Base-by-base conservation (phyloP, 257 asterid genomes). In the Osmanthus fragrans region DNA sequence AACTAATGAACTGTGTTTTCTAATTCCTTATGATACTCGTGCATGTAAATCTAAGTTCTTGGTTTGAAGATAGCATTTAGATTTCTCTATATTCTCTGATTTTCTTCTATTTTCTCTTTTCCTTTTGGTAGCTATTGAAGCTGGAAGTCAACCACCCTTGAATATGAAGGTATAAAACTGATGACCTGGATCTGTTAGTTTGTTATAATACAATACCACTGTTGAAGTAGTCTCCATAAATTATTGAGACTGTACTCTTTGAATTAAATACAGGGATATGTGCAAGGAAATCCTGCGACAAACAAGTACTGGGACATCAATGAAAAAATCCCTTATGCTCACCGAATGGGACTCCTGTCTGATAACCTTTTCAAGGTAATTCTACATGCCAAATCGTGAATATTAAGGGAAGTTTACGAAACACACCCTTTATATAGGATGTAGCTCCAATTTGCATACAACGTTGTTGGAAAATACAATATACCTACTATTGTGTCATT, bases 311-410 rank as follows among this genome's bases (percentile, higher is more conserved):
- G 1, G 2, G 80, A 72, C 4, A 0, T 0, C 25, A 85, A 85
- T 64, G 83, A 63, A 78, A 70, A 40, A 78, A 23, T 80, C 18
- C 42, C 63, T 2, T 83, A 78, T 83, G 89, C 87, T 75, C 68
- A 82, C 30, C 83, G 79, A 51, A 75, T 82, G 89, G 89, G 83
- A 21, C 84, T 85, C 42, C 65, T 85, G 1, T 83, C 85, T 0
- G 84, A 83, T 42, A 75, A 73, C 54, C 79, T 85, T 45, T 85
- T 73, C 73, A 13, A 33, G 86, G 88, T 36, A 79, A 60, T 30
- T 77, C 7, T 42, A 42, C 51, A 3, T 2, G 16, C 51, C 4
- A 42, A 39, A 3, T 42, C 4, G 4, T 1, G 34, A 32, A 32
- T 42, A 11, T 42, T 42, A 42, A 42, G 51, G 18, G 18, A 42